Evolutionary conservation across 768 basidiomycete species (phyloP).

Genomic region (Tylopilus plumbeoviolaceoides): DNA sequence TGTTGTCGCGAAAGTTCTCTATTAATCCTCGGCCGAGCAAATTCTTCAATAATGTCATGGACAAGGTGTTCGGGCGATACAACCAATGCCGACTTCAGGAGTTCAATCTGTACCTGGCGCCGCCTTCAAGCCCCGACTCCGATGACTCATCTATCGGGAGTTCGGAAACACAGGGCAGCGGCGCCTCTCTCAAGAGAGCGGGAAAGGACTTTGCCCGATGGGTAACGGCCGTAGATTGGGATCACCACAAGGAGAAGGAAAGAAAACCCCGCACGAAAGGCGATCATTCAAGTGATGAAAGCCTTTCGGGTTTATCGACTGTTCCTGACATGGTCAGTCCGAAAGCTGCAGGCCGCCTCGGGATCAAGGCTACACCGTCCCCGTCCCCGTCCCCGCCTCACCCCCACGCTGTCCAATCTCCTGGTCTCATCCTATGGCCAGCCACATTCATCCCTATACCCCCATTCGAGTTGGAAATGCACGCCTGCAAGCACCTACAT

Average conservation of each 20-base stretch:
- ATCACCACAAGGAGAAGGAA: slow-evolving; percentile 29
- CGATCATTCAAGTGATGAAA: slow-evolving; percentile 28
- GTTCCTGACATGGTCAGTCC: slow-evolving; percentile 30
- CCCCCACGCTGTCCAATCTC: slow-evolving; percentile 45
- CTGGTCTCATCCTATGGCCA: slow-evolving; percentile 60
- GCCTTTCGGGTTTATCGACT: slow-evolving; percentile 13
- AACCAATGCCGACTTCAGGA: slow-evolving; percentile 41
- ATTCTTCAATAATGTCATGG: slow-evolving; percentile 43
- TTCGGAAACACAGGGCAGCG: slow-evolving; percentile 24
- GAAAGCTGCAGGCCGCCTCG: slow-evolving; percentile 39
- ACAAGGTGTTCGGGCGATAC: slow-evolving; percentile 48
- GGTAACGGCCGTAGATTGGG: slow-evolving; percentile 35
- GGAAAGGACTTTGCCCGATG: slow-evolving; percentile 33
- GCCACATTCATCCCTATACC: slow-evolving; percentile 55
- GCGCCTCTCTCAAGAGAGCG: slow-evolving; percentile 24
- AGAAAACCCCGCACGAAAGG: slow-evolving; percentile 19
- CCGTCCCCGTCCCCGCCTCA: slow-evolving; percentile 17
- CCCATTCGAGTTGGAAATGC: slow-evolving; percentile 66
- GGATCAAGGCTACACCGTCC: slow-evolving; percentile 23
- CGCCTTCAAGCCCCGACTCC: slow-evolving; percentile 28
- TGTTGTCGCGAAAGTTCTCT: slow-evolving; percentile 50
- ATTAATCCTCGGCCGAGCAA: slow-evolving; percentile 51
- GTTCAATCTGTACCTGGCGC: slow-evolving; percentile 57
- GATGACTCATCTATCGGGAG: slow-evolving; percentile 21
- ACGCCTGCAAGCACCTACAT: slow-evolving; percentile 68